These are phyloP conservation scores for Russula lepida DNA, from an alignment of 768 basidiomycete genomes.

Conservation along the genomic window DNA sequence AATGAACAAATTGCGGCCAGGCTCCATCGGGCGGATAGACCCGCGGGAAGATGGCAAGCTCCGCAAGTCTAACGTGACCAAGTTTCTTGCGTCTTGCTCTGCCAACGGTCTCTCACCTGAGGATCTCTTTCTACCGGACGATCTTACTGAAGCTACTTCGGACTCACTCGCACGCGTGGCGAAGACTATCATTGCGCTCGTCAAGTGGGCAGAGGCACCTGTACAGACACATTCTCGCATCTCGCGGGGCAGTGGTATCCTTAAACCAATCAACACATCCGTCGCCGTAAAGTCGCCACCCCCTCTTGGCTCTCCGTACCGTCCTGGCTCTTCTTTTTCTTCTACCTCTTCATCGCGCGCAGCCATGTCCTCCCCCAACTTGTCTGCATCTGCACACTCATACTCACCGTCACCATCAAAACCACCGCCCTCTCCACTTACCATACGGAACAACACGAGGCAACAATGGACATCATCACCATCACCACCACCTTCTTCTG, in stretches of 20 bases:
- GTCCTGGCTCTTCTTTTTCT: constrained; percentile 1
- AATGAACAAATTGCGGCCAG: constrained; percentile 67
- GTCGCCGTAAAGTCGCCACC: constrained; percentile 26
- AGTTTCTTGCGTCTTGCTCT: constrained; percentile 69
- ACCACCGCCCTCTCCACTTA: neutral
- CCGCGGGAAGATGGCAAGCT: constrained; percentile 57
- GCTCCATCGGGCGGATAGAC: constrained; percentile 53
- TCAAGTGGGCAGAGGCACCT: constrained; percentile 52
- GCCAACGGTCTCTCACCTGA: constrained; percentile 54
- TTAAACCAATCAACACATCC: constrained; percentile 27
- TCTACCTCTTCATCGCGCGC: constrained; percentile 32
- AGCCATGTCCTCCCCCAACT: constrained; percentile 56
- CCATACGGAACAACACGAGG: constrained; percentile 21
- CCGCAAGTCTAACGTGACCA: constrained; percentile 63
- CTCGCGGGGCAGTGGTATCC: constrained; percentile 30
- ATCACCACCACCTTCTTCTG: neutral
- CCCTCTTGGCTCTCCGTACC: constrained; percentile 1
- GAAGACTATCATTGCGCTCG: constrained; percentile 58
- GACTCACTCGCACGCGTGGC: constrained; percentile 68
- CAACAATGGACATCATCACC: neutral
- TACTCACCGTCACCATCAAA: constrained; percentile 3
- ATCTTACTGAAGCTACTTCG: constrained; percentile 51
- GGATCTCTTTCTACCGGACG: constrained; percentile 60
- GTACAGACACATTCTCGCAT: constrained; percentile 38
- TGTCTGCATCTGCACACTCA: constrained; percentile 29